Percentiles rank a stretch among this genome's conserved stretches.
Evolutionary conservation across 2,329 filamentous ascomycete species (phyloP).

Genomic region (Cercospora nicotianae): DNA sequence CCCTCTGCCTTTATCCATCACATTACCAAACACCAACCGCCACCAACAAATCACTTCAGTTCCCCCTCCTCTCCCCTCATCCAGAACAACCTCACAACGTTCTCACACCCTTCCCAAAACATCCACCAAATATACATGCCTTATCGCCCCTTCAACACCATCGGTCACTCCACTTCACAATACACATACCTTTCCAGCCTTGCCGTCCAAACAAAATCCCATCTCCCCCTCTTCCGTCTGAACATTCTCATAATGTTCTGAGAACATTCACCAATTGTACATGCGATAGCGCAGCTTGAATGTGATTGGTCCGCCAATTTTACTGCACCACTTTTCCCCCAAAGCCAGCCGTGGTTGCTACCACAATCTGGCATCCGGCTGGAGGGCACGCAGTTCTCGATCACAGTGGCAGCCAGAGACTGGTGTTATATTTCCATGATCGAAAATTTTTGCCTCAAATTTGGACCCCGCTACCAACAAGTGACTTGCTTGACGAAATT

Average conservation of each 20-base stretch:
- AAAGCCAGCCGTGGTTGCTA: background rate
- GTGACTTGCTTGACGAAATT: background rate
- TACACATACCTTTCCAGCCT: too few relatives aligned
- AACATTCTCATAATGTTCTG: background rate
- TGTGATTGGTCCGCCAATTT: background rate
- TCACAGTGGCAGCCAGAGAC: background rate
- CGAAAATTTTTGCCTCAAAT: too few relatives aligned
- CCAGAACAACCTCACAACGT: background rate
- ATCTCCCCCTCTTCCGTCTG: too few relatives aligned
- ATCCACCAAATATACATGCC: background rate
- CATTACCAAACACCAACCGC: too few relatives aligned
- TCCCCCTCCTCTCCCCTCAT: too few relatives aligned
- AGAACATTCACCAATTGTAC: background rate
- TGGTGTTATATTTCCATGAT: background rate
- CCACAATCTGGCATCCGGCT: too few relatives aligned
- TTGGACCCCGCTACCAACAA: too few relatives aligned
- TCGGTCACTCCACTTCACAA: background rate
- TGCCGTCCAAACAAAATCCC: too few relatives aligned
- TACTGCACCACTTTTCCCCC: background rate
- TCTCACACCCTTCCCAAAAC: too few relatives aligned
- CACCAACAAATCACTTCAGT: too few relatives aligned
- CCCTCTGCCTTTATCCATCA: too few relatives aligned
- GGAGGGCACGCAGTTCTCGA: background rate
- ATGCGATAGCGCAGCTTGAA: background rate
- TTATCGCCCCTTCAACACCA: background rate